Evolutionary conservation across 176 grass and related monocot species (phyloP).

Genomic region (Avena insularis): DNA sequence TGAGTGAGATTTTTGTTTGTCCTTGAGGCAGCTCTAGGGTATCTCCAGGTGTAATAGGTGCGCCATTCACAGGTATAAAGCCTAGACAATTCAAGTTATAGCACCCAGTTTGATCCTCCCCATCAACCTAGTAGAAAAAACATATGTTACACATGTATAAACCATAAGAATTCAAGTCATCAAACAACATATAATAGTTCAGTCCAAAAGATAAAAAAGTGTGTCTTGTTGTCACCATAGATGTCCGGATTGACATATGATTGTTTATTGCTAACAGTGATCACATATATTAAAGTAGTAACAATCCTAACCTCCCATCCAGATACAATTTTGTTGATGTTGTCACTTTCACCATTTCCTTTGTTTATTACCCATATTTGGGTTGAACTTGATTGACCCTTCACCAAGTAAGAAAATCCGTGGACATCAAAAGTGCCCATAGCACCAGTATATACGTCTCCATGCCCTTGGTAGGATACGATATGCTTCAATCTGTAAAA

Average conservation of each 20-base stretch:
- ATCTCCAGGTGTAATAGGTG: conserved; percentile 15
- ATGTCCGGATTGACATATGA: background rate
- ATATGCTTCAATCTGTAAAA: conserved; percentile 4
- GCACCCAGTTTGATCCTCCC: background rate
- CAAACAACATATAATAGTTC: background rate
- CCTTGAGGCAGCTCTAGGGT: background rate
- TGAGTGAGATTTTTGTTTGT: conserved; percentile 11
- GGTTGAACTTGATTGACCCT: background rate
- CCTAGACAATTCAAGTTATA: conserved; percentile 20
- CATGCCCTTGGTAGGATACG: background rate
- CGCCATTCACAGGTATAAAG: conserved; percentile 13
- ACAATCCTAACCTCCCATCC: conserved; percentile 17
- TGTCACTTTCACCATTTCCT: conserved; percentile 4
- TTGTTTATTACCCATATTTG: conserved; percentile 31
- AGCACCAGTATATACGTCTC: background rate
- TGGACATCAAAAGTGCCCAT: conserved; percentile 22
- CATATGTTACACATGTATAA: background rate
- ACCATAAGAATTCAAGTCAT: background rate
- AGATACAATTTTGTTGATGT: conserved; percentile 12
- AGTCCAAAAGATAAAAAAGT: conserved; percentile 1
- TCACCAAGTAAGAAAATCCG: conserved; percentile 1
- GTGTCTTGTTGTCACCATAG: background rate
- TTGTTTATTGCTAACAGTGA: background rate
- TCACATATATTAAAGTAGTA: background rate
- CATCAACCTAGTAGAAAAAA: background rate